These are phyloP conservation scores for Coemansia sp. DNA, from an alignment of 192 early-diverging fungal species.

Conservation along the genomic window DNA sequence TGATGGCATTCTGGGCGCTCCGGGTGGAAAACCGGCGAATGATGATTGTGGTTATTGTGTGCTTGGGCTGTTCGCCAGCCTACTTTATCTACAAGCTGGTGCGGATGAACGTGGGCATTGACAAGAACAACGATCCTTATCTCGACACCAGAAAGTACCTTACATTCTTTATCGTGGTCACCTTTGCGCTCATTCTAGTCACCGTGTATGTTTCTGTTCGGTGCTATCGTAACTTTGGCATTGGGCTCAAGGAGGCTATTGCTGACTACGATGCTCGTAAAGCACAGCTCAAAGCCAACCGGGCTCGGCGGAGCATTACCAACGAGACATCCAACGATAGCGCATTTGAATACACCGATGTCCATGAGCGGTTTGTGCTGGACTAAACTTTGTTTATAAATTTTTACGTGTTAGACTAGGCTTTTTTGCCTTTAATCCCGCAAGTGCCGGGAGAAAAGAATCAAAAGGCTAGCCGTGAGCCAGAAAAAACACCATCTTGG, in stretches of 20 bases:
- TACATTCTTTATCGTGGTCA: conserved; percentile 55
- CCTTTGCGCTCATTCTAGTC: conserved; percentile 46
- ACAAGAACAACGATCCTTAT: conserved; percentile 50
- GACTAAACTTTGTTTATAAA: conserved; percentile 17
- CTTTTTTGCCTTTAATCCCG: conserved; percentile 1
- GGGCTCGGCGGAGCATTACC: conserved; percentile 3
- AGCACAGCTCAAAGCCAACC: conserved; percentile 64
- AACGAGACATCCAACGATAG: conserved; percentile 5
- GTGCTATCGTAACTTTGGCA: conserved; percentile 56
- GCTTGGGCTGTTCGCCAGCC: conserved; percentile 42
- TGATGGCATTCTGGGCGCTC: conserved; percentile 54
- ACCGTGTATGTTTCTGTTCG: conserved; percentile 49
- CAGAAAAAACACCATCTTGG: neutral
- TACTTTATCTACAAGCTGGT: conserved; percentile 59
- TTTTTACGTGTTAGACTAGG: conserved; percentile 5
- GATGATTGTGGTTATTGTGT: conserved; percentile 53
- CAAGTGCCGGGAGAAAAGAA: neutral
- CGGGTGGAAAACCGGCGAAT: conserved; percentile 46
- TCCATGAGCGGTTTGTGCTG: conserved; percentile 46
- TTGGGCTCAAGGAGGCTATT: conserved; percentile 52
- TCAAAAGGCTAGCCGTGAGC: conserved; percentile 7
- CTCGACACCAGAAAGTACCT: conserved; percentile 54
- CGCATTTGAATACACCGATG: conserved; percentile 50
- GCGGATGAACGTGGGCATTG: conserved; percentile 54
- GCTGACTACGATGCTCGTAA: conserved; percentile 52